Evolutionary conservation across 768 basidiomycete genomes (phyloP).

Genomic region (Xerocomellus dryophilus): DNA sequence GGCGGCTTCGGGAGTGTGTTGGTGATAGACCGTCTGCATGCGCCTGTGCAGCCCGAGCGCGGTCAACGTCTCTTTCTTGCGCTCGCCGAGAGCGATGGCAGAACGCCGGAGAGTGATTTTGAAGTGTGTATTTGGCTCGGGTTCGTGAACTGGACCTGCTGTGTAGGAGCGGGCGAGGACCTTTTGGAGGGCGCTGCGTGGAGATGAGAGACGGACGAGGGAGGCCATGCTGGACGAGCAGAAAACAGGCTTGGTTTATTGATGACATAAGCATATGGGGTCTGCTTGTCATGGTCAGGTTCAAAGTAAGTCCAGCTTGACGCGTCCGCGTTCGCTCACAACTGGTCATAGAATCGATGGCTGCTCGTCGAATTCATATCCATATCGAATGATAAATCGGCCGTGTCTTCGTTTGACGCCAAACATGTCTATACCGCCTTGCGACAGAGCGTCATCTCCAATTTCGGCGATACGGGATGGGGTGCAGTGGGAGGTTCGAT

Average conservation of each 20-base stretch:
- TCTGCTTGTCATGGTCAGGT: constrained; percentile 53
- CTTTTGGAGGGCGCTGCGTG: constrained; percentile 10
- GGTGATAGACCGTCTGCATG: constrained; percentile 81
- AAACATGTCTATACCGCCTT: constrained; percentile 68
- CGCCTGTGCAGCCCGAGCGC: constrained; percentile 81
- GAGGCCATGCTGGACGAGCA: constrained; percentile 8
- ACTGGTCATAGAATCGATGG: constrained; percentile 69
- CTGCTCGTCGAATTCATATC: constrained; percentile 80
- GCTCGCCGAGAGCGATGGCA: constrained; percentile 74
- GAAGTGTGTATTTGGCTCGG: constrained; percentile 62
- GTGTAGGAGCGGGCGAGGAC: constrained; percentile 12
- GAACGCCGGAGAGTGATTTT: constrained; percentile 89
- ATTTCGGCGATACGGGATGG: constrained; percentile 88
- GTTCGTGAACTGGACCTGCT: background rate
- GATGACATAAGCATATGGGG: constrained; percentile 13
- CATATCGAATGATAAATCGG: constrained; percentile 25
- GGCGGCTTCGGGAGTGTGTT: constrained; percentile 67
- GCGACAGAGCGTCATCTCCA: constrained; percentile 60
- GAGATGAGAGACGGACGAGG: constrained; percentile 2
- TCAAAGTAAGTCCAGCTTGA: constrained; percentile 47
- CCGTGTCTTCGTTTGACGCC: constrained; percentile 42
- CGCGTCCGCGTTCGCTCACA: background rate
- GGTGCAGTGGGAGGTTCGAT: constrained; percentile 72
- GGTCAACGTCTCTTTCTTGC: constrained; percentile 69
- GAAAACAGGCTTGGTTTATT: background rate